These are phyloP conservation scores for Fomitopsis palustris DNA, from an alignment of 1,284 basidiomycete species.

Conservation along the genomic window DNA sequence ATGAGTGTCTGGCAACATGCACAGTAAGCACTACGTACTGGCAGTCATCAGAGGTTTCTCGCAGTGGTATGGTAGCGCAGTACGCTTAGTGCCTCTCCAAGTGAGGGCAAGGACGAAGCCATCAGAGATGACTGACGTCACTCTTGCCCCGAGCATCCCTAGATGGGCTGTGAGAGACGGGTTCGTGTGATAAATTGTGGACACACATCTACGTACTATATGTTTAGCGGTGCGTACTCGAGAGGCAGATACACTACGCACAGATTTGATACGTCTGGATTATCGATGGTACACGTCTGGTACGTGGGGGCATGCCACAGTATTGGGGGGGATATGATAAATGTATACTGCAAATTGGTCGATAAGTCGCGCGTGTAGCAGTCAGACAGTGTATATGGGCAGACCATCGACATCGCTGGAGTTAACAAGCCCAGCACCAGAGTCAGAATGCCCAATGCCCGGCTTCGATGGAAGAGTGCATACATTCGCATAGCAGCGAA, in stretches of 20 bases:
- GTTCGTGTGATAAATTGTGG: too few species aligned
- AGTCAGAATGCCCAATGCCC: background rate
- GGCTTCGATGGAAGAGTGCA: background rate
- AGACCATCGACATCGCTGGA: background rate
- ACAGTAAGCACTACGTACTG: background rate
- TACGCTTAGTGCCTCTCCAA: background rate
- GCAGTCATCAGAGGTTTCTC: background rate
- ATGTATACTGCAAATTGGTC: background rate
- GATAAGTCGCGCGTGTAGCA: background rate
- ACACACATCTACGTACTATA: background rate
- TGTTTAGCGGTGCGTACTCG: background rate
- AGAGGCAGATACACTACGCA: background rate
- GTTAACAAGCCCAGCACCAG: background rate
- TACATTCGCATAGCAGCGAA: slow-evolving; percentile 4
- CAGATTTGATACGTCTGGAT: background rate
- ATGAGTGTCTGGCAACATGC: too few species aligned
- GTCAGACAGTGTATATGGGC: background rate
- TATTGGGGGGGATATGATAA: background rate
- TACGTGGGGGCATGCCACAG: background rate
- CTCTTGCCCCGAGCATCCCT: slow-evolving; percentile 8
- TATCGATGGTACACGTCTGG: background rate
- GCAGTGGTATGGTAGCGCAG: background rate
- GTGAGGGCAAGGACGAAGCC: background rate
- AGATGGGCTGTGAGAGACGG: background rate
- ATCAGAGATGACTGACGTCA: slow-evolving; percentile 1